Evolutionary conservation across 768 basidiomycete species (phyloP), one percentile per base, ranked within the genome.

Genomic region (Termitomyces sp.): DNA sequence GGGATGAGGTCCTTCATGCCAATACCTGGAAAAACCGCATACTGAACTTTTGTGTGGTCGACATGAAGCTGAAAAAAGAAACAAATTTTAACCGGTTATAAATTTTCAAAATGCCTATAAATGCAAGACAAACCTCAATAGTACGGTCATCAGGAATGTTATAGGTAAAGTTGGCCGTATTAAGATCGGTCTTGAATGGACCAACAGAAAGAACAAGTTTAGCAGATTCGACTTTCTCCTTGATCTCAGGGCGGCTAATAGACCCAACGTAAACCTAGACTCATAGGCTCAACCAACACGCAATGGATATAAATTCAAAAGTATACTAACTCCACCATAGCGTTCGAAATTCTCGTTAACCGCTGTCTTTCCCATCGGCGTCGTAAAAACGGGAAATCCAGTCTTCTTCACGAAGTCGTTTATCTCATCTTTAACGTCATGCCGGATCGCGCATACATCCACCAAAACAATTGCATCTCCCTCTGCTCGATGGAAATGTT

Each of bases 141-240:
- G 82, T 84, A 42, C 77, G 77, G 9, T 70, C 68, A 0, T 75
- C 75, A 4, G 86, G 83, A 48, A 88, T 85, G 53, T 80, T 81
- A 64, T 90, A 91, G 0, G 88, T 86, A 71, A 92, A 94, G 69
- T 87, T 89, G 37, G 91, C 92, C 2, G 89, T 91, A 70, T 95
- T 95, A 75, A 92, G 93, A 68, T 95, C 92, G 45, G 81, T 84
- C 67, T 81, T 83, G 42, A 91, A 73, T 0, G 75, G 70, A 5
- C 90, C 90, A 54, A 95, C 74, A 12, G 87, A 89, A 10, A 95
- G 65, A 53, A 92, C 83, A 46, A 95, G 74, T 61, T 86, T 89
- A 3, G 91, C 85, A 2, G 68, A 75, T 70, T 95, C 92, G 31
- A 94, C 84, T 58, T 79, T 83, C 53, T 85, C 81, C 69, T 85